Evolutionary conservation across 768 basidiomycete species (phyloP).

Genomic region (Lactifluus volemus): DNA sequence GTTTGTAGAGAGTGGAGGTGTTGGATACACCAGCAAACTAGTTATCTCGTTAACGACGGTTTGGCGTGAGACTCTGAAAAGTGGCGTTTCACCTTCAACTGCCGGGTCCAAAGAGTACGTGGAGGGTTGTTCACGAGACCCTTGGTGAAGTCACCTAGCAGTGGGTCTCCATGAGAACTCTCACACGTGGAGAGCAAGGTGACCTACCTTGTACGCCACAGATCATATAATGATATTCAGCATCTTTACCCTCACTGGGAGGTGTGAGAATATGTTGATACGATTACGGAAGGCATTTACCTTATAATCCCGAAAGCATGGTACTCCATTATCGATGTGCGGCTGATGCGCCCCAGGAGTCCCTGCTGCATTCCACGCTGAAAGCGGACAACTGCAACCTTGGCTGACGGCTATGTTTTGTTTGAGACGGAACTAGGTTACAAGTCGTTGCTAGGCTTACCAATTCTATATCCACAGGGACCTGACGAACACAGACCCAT

Average conservation of each 20-base stretch:
- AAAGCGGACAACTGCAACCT: conserved; percentile 35
- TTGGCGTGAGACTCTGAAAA: no score
- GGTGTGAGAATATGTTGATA: conserved; percentile 2
- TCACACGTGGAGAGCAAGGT: neutral
- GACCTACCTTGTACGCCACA: conserved; percentile 33
- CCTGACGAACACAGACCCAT: conserved; percentile 34
- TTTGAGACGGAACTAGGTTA: neutral
- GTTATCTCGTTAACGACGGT: neutral
- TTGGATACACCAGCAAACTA: conserved; percentile 38
- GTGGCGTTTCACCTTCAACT: conserved; percentile 29
- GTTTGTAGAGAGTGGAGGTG: conserved; percentile 35
- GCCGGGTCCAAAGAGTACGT: conserved; percentile 34
- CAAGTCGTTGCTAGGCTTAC: conserved; percentile 20
- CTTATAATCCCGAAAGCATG: conserved; percentile 38
- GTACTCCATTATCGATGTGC: conserved; percentile 35
- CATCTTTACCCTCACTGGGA: conserved; percentile 31
- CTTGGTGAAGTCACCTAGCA: conserved; percentile 32
- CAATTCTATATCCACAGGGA: conserved; percentile 34
- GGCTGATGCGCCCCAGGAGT: conserved; percentile 34
- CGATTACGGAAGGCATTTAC: conserved; percentile 17
- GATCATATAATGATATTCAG: conserved; percentile 37
- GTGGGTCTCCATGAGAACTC: neutral
- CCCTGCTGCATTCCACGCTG: conserved; percentile 40
- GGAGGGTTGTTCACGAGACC: conserved; percentile 35
- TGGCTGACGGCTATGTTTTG: conserved; percentile 31